Evolutionary conservation across 129 eudicot genomes (phyloP).

Genomic region (Flaveria robusta): DNA sequence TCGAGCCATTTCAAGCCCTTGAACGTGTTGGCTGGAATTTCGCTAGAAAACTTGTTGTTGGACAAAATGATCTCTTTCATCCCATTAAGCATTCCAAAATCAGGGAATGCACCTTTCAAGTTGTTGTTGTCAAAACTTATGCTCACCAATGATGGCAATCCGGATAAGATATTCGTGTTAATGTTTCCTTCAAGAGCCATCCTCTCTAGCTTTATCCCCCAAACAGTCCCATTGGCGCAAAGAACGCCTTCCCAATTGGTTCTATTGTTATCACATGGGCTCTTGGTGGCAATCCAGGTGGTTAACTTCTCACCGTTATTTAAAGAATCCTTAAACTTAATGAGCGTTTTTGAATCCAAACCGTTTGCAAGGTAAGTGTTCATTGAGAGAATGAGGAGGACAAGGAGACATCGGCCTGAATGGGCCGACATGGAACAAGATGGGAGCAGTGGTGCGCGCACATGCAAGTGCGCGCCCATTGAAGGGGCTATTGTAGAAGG

Average conservation of each 20-base stretch:
- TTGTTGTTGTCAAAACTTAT: constrained; percentile 57
- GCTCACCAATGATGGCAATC: constrained; percentile 44
- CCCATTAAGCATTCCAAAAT: constrained; percentile 34
- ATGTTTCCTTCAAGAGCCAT: constrained; percentile 59
- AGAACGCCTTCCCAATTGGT: constrained; percentile 65
- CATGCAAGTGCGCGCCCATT: constrained; percentile 67
- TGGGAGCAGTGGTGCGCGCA: constrained; percentile 51
- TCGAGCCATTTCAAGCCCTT: constrained; percentile 50
- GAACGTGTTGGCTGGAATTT: constrained; percentile 46
- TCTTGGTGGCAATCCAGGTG: constrained; percentile 41
- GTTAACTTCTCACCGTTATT: constrained; percentile 39
- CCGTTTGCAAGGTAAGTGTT: constrained; percentile 15
- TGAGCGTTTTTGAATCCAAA: constrained; percentile 52
- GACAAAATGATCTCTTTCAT: constrained; percentile 50
- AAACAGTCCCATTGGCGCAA: constrained; percentile 46
- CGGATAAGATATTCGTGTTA: constrained; percentile 42
- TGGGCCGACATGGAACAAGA: constrained; percentile 15
- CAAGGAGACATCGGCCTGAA: constrained; percentile 24
- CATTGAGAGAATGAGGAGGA: constrained; percentile 29
- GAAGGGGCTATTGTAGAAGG: constrained; percentile 43
- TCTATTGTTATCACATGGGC: constrained; percentile 50
- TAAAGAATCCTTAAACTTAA: constrained; percentile 55
- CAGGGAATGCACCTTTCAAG: constrained; percentile 60
- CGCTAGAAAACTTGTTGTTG: constrained; percentile 56
- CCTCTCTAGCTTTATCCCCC: constrained; percentile 68